phyloP scores from a whole-genome alignment of 805 yeast genomes.

The Candida sakaeoensis region DNA sequence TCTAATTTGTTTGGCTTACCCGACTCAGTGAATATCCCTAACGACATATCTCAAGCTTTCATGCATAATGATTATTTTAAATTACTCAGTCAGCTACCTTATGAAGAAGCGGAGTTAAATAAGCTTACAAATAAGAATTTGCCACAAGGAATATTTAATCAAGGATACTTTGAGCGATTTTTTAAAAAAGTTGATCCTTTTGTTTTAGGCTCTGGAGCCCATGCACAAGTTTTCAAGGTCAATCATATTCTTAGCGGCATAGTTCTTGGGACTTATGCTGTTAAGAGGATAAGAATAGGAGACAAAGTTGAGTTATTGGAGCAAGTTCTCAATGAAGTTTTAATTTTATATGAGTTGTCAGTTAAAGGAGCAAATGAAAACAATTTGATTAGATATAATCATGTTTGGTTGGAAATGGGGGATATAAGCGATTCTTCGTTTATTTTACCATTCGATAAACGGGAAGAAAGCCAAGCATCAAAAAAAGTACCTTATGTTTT shows the following conservation, averaged over 20 bases:
- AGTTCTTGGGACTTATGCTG: conserved; percentile 74
- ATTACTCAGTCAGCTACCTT: conserved; percentile 26
- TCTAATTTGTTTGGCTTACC: not conserved
- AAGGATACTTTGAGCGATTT: conserved; percentile 75
- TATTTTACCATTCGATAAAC: conserved; percentile 14
- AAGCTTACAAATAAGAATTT: conserved; percentile 18
- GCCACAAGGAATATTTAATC: conserved; percentile 63
- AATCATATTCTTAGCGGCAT: conserved; percentile 73
- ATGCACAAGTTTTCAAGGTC: conserved; percentile 81
- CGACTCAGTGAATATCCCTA: not conserved
- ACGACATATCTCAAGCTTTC: conserved; percentile 15
- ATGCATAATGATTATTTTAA: conserved; percentile 38
- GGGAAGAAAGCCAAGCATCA: not conserved
- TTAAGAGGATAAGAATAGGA: conserved; percentile 83
- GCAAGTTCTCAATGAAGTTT: conserved; percentile 73
- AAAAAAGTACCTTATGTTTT: conserved; percentile 62
- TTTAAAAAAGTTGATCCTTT: conserved; percentile 53
- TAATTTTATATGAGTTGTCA: conserved; percentile 56
- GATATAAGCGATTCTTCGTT: conserved; percentile 46
- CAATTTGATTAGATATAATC: conserved; percentile 80
- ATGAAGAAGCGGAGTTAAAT: not conserved
- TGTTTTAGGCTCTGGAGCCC: conserved; percentile 75
- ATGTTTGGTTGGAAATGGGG: conserved; percentile 83
- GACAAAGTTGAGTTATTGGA: conserved; percentile 65
- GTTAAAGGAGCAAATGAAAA: conserved; percentile 39